These are phyloP conservation scores for Salinomyces thailandicus DNA, from an alignment of 2,329 filamentous ascomycete species.

Conservation along the genomic window DNA sequence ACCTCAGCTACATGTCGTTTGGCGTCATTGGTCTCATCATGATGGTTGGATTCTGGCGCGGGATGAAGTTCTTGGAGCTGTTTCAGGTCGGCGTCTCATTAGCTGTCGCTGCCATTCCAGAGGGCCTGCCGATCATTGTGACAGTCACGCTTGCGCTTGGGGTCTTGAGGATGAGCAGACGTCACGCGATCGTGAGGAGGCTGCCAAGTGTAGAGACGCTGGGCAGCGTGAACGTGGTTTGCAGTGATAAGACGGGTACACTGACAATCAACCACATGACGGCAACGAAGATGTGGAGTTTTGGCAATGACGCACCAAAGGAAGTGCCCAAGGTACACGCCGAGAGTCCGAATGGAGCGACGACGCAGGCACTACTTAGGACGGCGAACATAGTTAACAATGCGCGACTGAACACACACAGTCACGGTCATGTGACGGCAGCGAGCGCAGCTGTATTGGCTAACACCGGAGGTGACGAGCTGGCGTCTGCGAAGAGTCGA, in stretches of 20 bases:
- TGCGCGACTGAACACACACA: slow-evolving; percentile 61
- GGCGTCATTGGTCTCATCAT: slow-evolving; percentile 90
- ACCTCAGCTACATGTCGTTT: slow-evolving; percentile 94
- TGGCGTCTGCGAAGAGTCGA: slow-evolving; percentile 61
- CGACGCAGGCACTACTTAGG: slow-evolving; percentile 69
- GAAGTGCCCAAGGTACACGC: slow-evolving; percentile 46
- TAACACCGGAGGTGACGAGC: slow-evolving; percentile 57
- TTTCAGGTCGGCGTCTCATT: slow-evolving; percentile 97
- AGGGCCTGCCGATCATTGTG: slow-evolving; percentile 94
- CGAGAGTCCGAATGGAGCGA: slow-evolving; percentile 53
- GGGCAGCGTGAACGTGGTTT: slow-evolving; percentile 98
- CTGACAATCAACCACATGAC: slow-evolving; percentile 98
- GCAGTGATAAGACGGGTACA: slow-evolving; percentile 96
- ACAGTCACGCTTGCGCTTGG: slow-evolving; percentile 92
- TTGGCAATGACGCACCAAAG: slow-evolving; percentile 49
- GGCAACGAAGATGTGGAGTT: slow-evolving; percentile 91
- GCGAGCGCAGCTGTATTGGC: slow-evolving; percentile 72
- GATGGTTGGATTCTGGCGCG: slow-evolving; percentile 78
- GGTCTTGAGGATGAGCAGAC: slow-evolving; percentile 89
- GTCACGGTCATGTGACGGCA: slow-evolving; percentile 46
- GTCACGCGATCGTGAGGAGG: slow-evolving; percentile 87
- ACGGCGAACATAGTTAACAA: slow-evolving; percentile 98
- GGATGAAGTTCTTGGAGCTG: slow-evolving; percentile 81
- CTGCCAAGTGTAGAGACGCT: slow-evolving; percentile 96
- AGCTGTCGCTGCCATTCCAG: slow-evolving; percentile 89